Evolutionary conservation across 2,329 filamentous ascomycete genomes (phyloP), one percentile per base, ranked within the genome.

Genomic region (Pseudopithomyces chartarum): DNA sequence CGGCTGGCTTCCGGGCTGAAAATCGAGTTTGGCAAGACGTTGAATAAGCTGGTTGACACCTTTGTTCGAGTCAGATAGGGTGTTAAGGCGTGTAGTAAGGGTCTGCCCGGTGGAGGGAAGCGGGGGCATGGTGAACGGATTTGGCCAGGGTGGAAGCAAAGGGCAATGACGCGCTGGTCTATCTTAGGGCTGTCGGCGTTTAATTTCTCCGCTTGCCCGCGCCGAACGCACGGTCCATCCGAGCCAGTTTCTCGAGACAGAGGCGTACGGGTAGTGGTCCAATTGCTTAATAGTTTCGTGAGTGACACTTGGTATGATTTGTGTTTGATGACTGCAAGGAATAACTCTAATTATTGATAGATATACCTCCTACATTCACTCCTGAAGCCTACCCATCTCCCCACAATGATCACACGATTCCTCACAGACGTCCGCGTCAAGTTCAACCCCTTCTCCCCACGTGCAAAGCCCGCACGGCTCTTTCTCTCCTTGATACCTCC

Each of bases 361-460:
- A 33, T 50, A 15, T 36, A 40, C 22, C 39, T 32, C 22, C n/a
- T 3, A 55, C 4, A 42, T 45, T 23, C 42, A 23, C 58, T 33
- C 44, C 32, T 23, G 4, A 2, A 49, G 22, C 26, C 39, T 6
- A 32, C 36, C 49, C n/a, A n/a, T 8, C 23, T 59, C 40, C 68
- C 74, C 15, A 74, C 71, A 68, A 95, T 95, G 91, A 91, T 95
- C 59, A 94, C 90, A 57, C 87, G 88, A 74, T 95, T 91, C 81
- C 85, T 96, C 76, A 94, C 92, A 75, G 87, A 92, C 75, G 87
- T 98, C 69, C 87, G 85, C 69, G 89, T 92, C 63, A 87, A 87
- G 75, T 97, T 98, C 87, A 97, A 96, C 79, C 94, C 95, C 38
- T 98, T 98, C 85, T 90, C 87, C 26, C 79, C 84, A 22, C 83